phyloP scores from a whole-genome alignment of 768 basidiomycete species.

The Termitomyces sp. region DNA sequence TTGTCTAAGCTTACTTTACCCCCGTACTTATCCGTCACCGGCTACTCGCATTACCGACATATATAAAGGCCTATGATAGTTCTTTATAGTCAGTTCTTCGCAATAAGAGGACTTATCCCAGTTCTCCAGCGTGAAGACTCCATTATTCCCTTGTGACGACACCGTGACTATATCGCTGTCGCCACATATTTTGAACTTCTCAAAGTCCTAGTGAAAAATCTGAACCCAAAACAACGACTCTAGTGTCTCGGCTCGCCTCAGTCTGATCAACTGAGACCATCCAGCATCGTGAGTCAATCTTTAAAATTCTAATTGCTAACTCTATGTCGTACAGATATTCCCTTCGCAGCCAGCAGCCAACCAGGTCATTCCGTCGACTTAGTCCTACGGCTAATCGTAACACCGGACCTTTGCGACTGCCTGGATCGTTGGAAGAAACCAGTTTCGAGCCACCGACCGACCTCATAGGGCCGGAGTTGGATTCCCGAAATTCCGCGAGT shows the following conservation, averaged over 20 bases:
- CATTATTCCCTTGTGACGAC: background rate
- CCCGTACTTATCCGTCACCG: no score
- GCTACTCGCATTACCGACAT: no score
- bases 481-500: background rate
- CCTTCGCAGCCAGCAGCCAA: background rate
- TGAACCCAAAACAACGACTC: background rate
- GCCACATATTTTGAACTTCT: background rate
- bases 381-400: background rate
- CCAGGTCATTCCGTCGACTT: background rate
- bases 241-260: background rate
- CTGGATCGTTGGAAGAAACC: background rate
- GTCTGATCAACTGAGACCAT: background rate
- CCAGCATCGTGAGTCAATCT: background rate
- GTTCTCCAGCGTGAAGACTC: no score
- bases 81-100: no score
- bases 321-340: background rate
- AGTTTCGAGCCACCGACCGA: background rate
- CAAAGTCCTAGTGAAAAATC: background rate
- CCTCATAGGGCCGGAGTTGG: background rate
- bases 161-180: background rate
- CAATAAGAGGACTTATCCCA: no score
- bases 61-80: no score
- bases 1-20: no score
- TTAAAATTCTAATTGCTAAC: background rate
- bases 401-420: background rate